A percentile compares a stretch with the other conserved stretches of the same genome.
phyloP scores from a whole-genome alignment of 2,329 filamentous ascomycete species.

The Fusarium marasasianum region DNA sequence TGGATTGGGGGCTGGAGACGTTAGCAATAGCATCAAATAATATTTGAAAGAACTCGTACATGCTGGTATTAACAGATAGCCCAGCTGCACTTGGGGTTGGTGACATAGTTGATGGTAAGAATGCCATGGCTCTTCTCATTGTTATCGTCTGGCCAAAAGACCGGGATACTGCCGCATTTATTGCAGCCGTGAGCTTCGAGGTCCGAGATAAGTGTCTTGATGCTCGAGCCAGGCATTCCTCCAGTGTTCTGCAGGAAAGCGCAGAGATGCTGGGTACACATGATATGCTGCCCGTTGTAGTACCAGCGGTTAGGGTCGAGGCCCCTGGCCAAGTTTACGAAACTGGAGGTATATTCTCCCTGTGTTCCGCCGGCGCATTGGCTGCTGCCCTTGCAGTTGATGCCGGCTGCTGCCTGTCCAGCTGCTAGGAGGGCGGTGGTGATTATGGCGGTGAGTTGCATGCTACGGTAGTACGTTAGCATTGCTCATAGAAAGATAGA shows the following conservation, averaged over 20 bases:
- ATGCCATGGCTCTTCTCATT: background rate
- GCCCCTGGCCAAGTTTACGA: rapidly evolving
- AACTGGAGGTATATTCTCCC: background rate
- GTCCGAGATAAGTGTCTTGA: background rate
- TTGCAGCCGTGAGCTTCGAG: background rate
- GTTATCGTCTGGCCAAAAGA: background rate
- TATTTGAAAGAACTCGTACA: rapidly evolving
- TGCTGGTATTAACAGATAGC: background rate
- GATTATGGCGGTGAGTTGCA: background rate
- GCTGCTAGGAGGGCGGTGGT: background rate
- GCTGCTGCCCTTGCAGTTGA: background rate
- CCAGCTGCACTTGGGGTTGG: background rate
- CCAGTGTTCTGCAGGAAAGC: background rate
- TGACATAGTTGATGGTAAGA: background rate
- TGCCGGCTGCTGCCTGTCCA: background rate
- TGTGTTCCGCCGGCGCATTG: background rate
- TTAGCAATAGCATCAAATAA: background rate
- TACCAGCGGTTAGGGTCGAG: background rate
- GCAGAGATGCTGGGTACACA: background rate
- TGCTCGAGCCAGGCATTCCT: background rate
- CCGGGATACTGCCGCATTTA: background rate
- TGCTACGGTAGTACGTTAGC: background rate
- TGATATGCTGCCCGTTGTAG: background rate
- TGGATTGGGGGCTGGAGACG: rapidly evolving
- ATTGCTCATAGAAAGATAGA: background rate